A percentile compares a stretch with the other conserved stretches of the same genome.
Evolutionary conservation across 1,284 basidiomycete genomes (phyloP).

Genomic region (Cutaneotrichosporon cutaneum): DNA sequence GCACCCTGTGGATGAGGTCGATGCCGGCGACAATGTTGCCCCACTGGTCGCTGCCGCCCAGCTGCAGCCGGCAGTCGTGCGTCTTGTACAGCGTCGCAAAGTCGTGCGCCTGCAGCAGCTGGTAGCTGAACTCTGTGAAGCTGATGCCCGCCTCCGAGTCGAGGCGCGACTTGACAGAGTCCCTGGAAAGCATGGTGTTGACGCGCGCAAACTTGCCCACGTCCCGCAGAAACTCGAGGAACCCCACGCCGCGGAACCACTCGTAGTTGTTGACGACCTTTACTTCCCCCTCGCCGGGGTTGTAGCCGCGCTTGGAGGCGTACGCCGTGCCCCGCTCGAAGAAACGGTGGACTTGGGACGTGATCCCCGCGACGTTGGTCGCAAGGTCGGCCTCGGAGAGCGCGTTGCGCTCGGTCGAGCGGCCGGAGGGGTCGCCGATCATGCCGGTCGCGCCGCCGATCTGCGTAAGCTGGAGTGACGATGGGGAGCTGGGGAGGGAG

Average conservation of each 20-base stretch:
- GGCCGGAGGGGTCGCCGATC: constrained; percentile 95
- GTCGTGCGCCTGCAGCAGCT: constrained; percentile 95
- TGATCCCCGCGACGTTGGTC: constrained; percentile 68
- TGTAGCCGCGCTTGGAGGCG: constrained; percentile 52
- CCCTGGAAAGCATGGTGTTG: constrained; percentile 75
- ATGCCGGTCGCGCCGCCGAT: constrained; percentile 94
- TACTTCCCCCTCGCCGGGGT: constrained; percentile 12
- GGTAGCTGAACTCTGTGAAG: constrained; percentile 97
- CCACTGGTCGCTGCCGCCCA: constrained; percentile 97
- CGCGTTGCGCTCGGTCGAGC: constrained; percentile 75
- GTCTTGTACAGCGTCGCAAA: constrained; percentile 72
- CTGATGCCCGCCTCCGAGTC: constrained; percentile 70
- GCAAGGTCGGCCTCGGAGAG: constrained; percentile 64
- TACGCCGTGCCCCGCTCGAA: constrained; percentile 68
- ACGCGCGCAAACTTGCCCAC: constrained; percentile 81
- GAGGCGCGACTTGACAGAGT: constrained; percentile 80
- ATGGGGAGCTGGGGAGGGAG: too few species aligned
- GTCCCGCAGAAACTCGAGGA: constrained; percentile 81
- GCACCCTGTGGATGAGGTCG: constrained; percentile 70
- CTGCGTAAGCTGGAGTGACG: constrained; percentile 59
- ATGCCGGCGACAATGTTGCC: constrained; percentile 95
- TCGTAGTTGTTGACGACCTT: constrained; percentile 76
- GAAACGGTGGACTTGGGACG: constrained; percentile 66
- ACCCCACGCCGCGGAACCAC: constrained; percentile 71
- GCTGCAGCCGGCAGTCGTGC: constrained; percentile 75